phyloP scores from a whole-genome alignment of 495 filamentous ascomycete species.

The Aspergillus baeticus region DNA sequence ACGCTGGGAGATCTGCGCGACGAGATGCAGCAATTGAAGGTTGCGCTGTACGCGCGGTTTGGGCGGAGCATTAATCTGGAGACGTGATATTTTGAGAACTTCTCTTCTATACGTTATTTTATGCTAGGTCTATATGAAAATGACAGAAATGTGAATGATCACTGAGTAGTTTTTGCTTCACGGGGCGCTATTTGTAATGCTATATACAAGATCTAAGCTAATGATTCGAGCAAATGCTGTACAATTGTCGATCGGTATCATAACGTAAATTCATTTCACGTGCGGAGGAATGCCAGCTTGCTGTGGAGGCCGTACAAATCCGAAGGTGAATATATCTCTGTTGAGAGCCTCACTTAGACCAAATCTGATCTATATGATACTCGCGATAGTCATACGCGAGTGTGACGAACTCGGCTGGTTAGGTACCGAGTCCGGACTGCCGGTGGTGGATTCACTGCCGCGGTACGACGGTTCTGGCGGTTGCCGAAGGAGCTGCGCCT shows the following conservation, averaged over 20 bases:
- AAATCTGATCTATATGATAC: constrained; percentile 56
- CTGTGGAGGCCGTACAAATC: neutral
- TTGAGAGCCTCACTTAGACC: neutral
- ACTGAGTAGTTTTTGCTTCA: neutral
- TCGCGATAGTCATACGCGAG: constrained; percentile 75
- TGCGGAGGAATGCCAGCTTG: neutral
- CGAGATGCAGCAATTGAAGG: constrained; percentile 84
- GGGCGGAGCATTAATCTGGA: constrained; percentile 95
- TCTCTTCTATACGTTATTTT: neutral
- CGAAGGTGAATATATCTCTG: neutral
- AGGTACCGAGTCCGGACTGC: constrained; percentile 40
- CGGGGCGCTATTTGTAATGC: neutral
- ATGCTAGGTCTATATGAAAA: neutral
- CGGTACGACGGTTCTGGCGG: constrained; percentile 29
- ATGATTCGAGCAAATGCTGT: neutral
- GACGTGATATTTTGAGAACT: constrained; percentile 51
- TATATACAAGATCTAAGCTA: constrained; percentile 4
- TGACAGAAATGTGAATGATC: neutral
- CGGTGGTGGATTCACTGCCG: constrained; percentile 33
- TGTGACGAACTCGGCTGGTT: constrained; percentile 35
- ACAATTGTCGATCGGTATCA: neutral
- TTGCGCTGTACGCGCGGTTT: constrained; percentile 89
- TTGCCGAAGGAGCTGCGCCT: constrained; percentile 15
- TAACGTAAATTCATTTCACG: constrained; percentile 4
- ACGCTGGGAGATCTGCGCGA: constrained; percentile 71